These are phyloP conservation scores for Austroboletus niveus DNA, from an alignment of 1,284 basidiomycete genomes.

Conservation along the genomic window DNA sequence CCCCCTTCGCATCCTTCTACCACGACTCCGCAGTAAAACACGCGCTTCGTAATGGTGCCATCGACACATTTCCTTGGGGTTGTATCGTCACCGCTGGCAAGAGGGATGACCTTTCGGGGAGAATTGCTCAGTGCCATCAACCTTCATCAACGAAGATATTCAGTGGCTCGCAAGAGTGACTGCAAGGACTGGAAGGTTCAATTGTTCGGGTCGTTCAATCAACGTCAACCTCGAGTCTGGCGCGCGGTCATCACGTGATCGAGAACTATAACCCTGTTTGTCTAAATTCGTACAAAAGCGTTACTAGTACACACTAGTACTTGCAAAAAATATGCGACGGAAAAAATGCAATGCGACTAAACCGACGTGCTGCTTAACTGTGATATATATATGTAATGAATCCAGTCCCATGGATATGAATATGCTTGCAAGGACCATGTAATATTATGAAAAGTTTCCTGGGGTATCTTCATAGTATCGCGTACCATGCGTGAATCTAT, in stretches of 20 bases:
- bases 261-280: constrained; percentile 1
- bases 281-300: no score
- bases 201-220: neutral
- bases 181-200: neutral
- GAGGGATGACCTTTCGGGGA: constrained; percentile 69
- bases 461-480: constrained; percentile 10
- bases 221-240: neutral
- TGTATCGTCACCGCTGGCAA: constrained; percentile 61
- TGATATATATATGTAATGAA: constrained; percentile 5
- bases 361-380: constrained; percentile 1
- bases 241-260: constrained; percentile 31
- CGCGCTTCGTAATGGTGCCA: constrained; percentile 59
- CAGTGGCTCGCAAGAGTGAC: constrained; percentile 5
- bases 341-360: constrained; percentile 20
- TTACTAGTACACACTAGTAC: neutral
- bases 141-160: constrained; percentile 21
- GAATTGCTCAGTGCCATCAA: constrained; percentile 50
- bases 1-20: constrained; percentile 74
- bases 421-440: constrained; percentile 17
- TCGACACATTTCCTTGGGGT: constrained; percentile 40
- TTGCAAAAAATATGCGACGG: constrained; percentile 1
- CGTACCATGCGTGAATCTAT: constrained; percentile 23
- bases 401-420: constrained; percentile 13
- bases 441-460: constrained; percentile 9
- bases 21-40: constrained; percentile 79